Conservation (phyloP, 2,329 filamentous ascomycete genomes). For the Epichloe typhina region DNA sequence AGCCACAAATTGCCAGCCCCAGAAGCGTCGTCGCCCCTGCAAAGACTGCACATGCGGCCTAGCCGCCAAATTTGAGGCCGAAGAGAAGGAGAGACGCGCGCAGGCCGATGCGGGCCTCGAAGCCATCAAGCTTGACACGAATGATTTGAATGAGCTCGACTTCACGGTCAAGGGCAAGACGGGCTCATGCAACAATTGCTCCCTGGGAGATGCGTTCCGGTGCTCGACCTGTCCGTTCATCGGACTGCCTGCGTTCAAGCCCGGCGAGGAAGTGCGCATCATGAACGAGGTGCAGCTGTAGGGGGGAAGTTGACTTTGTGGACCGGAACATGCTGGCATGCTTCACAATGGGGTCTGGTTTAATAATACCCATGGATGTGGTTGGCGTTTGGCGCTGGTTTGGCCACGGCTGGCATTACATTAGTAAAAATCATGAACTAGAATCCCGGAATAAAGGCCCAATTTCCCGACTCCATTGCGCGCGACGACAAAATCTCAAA, state of each 20-base stretch:
- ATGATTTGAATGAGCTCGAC: constrained; percentile 77
- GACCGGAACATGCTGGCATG: background rate
- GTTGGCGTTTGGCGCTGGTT: constrained; percentile 4
- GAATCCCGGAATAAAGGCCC: background rate
- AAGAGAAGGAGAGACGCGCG: constrained; percentile 62
- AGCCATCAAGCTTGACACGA: constrained; percentile 55
- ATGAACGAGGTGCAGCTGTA: constrained; percentile 78
- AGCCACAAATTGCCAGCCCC: constrained; percentile 78
- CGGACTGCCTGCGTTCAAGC: constrained; percentile 90
- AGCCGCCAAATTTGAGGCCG: constrained; percentile 70
- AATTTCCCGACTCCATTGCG: too few relatives aligned
- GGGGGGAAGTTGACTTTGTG: background rate
- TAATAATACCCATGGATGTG: constrained; percentile 2
- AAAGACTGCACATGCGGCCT: constrained; percentile 97
- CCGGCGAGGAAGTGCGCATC: constrained; percentile 83
- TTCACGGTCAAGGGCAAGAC: constrained; percentile 97
- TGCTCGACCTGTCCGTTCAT: constrained; percentile 69
- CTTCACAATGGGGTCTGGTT: background rate
- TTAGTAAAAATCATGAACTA: background rate
- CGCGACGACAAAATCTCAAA: too few relatives aligned
- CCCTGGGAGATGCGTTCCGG: constrained; percentile 79
- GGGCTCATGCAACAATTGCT: constrained; percentile 87
- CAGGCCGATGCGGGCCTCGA: constrained; percentile 53
- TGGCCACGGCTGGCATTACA: background rate
- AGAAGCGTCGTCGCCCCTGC: constrained; percentile 85